Evolutionary conservation across 768 basidiomycete species (phyloP), one percentile per base, ranked within the genome.

Genomic region (Termitomyces bulborhizus): DNA sequence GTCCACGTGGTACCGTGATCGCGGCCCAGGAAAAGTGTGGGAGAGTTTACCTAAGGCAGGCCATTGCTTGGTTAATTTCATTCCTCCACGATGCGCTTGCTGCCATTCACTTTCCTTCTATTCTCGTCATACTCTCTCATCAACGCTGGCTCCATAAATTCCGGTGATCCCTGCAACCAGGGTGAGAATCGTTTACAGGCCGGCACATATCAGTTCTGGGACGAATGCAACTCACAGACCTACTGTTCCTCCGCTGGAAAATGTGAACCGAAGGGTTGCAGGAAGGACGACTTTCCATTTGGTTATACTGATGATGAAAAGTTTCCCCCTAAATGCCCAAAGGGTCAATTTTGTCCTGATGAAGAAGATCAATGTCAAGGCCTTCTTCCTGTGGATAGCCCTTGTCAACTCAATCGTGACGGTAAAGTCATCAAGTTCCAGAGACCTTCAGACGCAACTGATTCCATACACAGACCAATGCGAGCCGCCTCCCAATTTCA

Each of bases 351-450:
- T 68, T 94, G 92, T 68, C 90, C 90, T 0, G 91, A 94, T 63
- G 93, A 93, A 71, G 82, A 81, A 56, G 83, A 84, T 59, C 72
- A 68, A 7, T 95, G 92, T 71, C 80, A 85, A 63, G 59, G 69
- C 5, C 61, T 85, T 34, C 72, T 88, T 15, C 53, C 78, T 1
- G 82, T 90, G 3, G 84, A 77, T 27, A 85, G 82, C 58, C 65
- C 77, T 29, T 94, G 92, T 71, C 91, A 94, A 69, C 80, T 94
- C 56, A 88, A 93, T 65, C 84, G 92, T 51, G 92, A 94, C 68
- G 90, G 92, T 89, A 56, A 53, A 32, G 16, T 76, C 63, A 49
- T n/a, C 46, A 18, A 47, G 15, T 15, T 45, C 39, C 32, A 18
- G 44, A 46, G 37, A 46, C 47, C 26, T 37, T 34, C 4, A 34